Percentiles rank a stretch among this genome's conserved stretches.
These are phyloP conservation scores for Nicotiana tabacum DNA, from an alignment of 257 asterid species.

Conservation along the genomic window DNA sequence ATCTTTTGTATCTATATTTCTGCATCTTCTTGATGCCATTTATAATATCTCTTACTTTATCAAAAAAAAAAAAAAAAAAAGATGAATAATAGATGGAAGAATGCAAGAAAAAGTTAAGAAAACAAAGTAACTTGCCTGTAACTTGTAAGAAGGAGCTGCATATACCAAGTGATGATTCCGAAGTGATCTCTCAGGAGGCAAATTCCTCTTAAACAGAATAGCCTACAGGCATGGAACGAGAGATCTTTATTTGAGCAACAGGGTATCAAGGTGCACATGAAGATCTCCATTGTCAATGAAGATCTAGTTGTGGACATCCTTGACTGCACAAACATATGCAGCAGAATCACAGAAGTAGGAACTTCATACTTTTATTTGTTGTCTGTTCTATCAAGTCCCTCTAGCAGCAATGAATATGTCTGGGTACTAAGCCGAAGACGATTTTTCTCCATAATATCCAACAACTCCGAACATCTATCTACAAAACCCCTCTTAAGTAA, in stretches of 20 bases:
- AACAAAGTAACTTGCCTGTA: neutral
- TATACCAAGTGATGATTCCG: neutral
- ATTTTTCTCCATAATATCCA: slow-evolving; percentile 45
- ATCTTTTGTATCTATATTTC: too few relatives aligned
- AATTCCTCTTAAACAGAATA: neutral
- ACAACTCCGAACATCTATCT: slow-evolving; percentile 45
- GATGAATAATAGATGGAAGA: neutral
- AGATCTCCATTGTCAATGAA: neutral
- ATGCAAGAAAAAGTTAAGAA: neutral
- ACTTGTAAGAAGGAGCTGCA: neutral
- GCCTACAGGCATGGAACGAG: neutral
- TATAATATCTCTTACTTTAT: too few relatives aligned
- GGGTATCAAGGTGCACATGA: neutral
- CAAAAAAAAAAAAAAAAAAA: too few relatives aligned
- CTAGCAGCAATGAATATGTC: slow-evolving; percentile 46
- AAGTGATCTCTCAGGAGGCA: neutral
- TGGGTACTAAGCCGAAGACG: slow-evolving; percentile 38
- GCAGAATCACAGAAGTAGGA: neutral
- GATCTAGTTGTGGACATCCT: neutral
- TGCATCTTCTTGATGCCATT: too few relatives aligned
- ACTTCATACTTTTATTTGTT: slow-evolving; percentile 6
- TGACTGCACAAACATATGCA: neutral
- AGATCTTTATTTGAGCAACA: neutral
- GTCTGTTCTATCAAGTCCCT: slow-evolving; percentile 34
- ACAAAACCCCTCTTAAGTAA: slow-evolving; percentile 48